Percentiles rank a stretch among this genome's conserved stretches.
Evolutionary conservation across 1,284 basidiomycete species (phyloP).

Genomic region (Athelia psychrophila): DNA sequence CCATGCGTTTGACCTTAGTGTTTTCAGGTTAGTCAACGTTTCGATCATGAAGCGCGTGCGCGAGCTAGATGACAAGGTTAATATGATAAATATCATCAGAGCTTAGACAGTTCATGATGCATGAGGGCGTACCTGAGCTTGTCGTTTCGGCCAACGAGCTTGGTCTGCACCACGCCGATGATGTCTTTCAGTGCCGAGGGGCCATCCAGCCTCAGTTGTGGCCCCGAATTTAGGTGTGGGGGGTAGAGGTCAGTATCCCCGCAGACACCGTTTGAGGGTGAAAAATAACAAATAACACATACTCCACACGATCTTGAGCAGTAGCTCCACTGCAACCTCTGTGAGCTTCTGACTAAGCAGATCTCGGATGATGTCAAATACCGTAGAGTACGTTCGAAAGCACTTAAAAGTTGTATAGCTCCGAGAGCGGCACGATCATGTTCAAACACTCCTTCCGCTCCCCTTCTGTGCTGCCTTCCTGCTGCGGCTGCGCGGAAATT

Average conservation of each 20-base stretch:
- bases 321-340: slow-evolving; percentile 83
- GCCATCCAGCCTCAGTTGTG: slow-evolving; percentile 86
- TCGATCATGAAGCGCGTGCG: slow-evolving; percentile 92
- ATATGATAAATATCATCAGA: background rate
- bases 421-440: slow-evolving; percentile 83
- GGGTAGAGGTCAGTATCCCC: background rate
- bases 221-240: no score
- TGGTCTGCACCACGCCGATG: slow-evolving; percentile 78
- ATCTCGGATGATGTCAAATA: slow-evolving; percentile 88
- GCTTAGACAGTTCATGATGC: no score
- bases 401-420: slow-evolving; percentile 95
- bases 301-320: slow-evolving; percentile 84
- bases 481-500: slow-evolving; percentile 8
- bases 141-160: slow-evolving; percentile 55
- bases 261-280: no score
- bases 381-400: slow-evolving; percentile 86
- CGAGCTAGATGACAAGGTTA: slow-evolving; percentile 48
- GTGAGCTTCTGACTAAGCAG: slow-evolving; percentile 67
- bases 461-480: slow-evolving; percentile 24
- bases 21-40: slow-evolving; percentile 88
- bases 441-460: slow-evolving; percentile 88
- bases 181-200: slow-evolving; percentile 83
- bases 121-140: slow-evolving; percentile 51
- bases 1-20: slow-evolving; percentile 75
- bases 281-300: no score